Conservation (phyloP, 208 protist genomes). For the Phytomonas sp. region DNA sequence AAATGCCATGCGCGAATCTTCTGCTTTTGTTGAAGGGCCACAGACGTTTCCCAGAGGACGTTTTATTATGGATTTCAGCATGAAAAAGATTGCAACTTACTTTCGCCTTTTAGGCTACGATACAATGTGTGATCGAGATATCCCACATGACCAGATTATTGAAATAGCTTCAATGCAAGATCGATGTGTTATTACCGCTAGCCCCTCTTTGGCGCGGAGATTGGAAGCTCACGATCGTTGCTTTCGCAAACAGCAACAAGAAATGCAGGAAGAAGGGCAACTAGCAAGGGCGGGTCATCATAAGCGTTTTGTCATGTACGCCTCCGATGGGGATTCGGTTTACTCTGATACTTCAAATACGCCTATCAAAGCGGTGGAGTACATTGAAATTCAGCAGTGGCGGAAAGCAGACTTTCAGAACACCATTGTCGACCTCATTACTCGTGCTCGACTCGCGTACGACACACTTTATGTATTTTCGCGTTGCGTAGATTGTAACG, state of each 20-base stretch:
- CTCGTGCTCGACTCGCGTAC: slow-evolving; percentile 25
- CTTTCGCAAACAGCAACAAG: slow-evolving; percentile 4
- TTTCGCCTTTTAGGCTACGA: slow-evolving; percentile 71
- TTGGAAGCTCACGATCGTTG: slow-evolving; percentile 36
- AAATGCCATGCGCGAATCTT: not conserved
- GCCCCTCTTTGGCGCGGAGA: slow-evolving; percentile 22
- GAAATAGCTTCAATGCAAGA: slow-evolving; percentile 19
- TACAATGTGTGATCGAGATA: slow-evolving; percentile 32
- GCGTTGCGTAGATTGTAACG: slow-evolving; percentile 64
- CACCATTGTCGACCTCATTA: slow-evolving; percentile 40
- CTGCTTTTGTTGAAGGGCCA: not conserved
- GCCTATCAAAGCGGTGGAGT: slow-evolving; percentile 14
- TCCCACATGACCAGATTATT: slow-evolving; percentile 34
- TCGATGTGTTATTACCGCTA: slow-evolving; percentile 43
- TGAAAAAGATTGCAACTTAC: slow-evolving; percentile 71
- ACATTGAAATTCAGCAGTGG: slow-evolving; percentile 36
- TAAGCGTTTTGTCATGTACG: slow-evolving; percentile 43
- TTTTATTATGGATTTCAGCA: slow-evolving; percentile 73
- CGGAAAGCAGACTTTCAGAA: slow-evolving; percentile 25
- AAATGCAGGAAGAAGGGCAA: not conserved
- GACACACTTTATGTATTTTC: slow-evolving; percentile 33
- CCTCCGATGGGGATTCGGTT: slow-evolving; percentile 67
- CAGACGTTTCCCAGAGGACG: slow-evolving; percentile 6
- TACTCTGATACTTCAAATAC: slow-evolving; percentile 36
- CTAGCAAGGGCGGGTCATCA: not conserved